Evolutionary conservation across 2,329 filamentous ascomycete genomes (phyloP), one percentile per base, ranked within the genome.

Genomic region (Alternaria solani): DNA sequence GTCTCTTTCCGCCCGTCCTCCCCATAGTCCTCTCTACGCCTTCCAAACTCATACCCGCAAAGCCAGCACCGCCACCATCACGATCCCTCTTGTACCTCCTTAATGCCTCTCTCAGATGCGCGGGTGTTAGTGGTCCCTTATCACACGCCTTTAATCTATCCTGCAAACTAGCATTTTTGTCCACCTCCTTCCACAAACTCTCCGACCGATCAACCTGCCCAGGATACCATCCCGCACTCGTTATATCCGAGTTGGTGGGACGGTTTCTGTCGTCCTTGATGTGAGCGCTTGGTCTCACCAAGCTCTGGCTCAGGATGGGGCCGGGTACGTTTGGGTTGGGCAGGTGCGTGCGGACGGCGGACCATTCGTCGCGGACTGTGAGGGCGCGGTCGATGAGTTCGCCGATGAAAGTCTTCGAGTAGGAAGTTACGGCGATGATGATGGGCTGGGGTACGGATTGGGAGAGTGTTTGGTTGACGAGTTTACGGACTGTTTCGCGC

Each of bases 391-490:
- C 91, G 63, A 94, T 89, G 48, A 94, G 83, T 63, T 93, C 89
- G 53, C 90, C 91, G 4, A 91, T 86, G 74, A 92, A 93, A 62
- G 92, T 84, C 78, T 94, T 94, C 48, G 89, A 88, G 20, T 92
- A 90, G 0, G 89, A 88, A 49, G 88, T 89, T 72, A 94, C 89
- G n/a, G 90, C 89, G 23, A 90, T 88, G 62, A 91, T 89, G 51
- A 93, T 89, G 68, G 87, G 90, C 20, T 86, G 84, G 0, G 90
- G 90, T 0, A 92, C 91, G 2, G 90, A 93, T 75, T 94, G 91
- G 0, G 90, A 92, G 8, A 93, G 89, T 2, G 91, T 92, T 59
- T 91, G 90, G 72, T 94, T 94, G 74, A 93, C 89, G 62, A 94
- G 86, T 85, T 89, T 85, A 73, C 91, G 86, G 58, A 93, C 89